Evolutionary conservation across 306 rosid species (phyloP), one percentile per base, ranked within the genome.

Genomic region (Prunus mongolica): DNA sequence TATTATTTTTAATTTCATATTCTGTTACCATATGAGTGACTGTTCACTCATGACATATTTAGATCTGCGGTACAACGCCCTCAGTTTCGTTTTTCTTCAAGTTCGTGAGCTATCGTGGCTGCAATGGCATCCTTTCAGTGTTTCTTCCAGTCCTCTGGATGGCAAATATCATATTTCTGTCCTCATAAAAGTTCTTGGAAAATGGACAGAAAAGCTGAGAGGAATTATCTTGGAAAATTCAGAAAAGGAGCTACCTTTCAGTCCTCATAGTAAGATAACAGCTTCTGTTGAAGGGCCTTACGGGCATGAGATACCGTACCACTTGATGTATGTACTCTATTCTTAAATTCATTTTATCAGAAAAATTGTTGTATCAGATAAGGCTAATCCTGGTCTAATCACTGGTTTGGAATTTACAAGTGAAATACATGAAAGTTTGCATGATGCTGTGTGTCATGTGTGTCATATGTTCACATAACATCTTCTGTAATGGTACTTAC

Each of bases 61-160:
- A 92, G 98, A 75, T 86, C 70, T 95, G 73, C 85, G 84, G 67
- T 95, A 95, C 91, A 95, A 90, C 79, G 98, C 98, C 12, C 85
- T 95, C 52, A 95, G 98, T 84, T 95, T 95, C 84, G 86, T 95
- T 80, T 95, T 95, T 68, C 80, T 92, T 78, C 97, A 92, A 92
- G 77, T 92, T 51, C 90, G 92, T 67, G 97, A 92, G 78, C 24
- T 92, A 32, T 95, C 98, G 12, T 89, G 88, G 93, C 88, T 95
- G 77, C 93, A 92, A 82, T 95, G 98, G 98, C 98, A 95, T 89
- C 97, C 98, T 58, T 95, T 90, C 86, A 95, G 97, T 67, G 96
- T 95, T 73, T 92, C 96, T 45, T 92, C 98, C 32, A 90, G 97
- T 75, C 98, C 98, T 73, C 56, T 95, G 85, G 98, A 92, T 82